A percentile compares a stretch with the other conserved stretches of the same genome.
Evolutionary conservation across 305 asterid species (phyloP).

Genomic region (Solanum hybrid): DNA sequence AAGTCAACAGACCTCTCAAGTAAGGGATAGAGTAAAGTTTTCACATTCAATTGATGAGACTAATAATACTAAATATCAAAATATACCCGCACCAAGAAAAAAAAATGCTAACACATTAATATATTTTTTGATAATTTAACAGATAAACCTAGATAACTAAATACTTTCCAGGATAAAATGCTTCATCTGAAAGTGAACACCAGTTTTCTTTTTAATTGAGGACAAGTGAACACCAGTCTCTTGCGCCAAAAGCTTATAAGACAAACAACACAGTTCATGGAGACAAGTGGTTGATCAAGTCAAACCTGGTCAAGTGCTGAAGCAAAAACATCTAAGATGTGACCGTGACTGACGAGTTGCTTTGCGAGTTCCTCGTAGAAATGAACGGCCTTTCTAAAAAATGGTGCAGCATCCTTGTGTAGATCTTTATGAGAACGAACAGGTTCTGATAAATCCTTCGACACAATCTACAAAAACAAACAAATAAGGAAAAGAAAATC

Average conservation of each 20-base stretch:
- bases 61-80: neutral
- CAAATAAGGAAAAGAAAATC: neutral
- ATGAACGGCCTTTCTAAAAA: conserved; percentile 68
- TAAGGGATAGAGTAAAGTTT: neutral
- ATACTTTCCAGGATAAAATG: neutral
- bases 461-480: conserved; percentile 56
- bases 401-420: conserved; percentile 93
- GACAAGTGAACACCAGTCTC: neutral
- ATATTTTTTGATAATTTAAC: neutral
- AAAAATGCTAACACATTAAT: neutral
- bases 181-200: neutral
- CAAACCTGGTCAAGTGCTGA: conserved; percentile 98
- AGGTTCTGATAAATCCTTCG: conserved; percentile 95
- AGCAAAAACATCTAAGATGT: conserved; percentile 87
- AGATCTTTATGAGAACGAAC: conserved; percentile 96
- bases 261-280: neutral
- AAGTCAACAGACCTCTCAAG: neutral
- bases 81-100: neutral
- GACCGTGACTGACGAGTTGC: conserved; percentile 82
- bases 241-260: neutral
- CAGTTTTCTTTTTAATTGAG: neutral
- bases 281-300: neutral
- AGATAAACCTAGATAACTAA: neutral
- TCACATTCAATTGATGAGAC: neutral
- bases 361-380: conserved; percentile 81